Evolutionary conservation across 1,284 basidiomycete species (phyloP), one percentile per base, ranked within the genome.

Genomic region (Porphyrellus sp.): DNA sequence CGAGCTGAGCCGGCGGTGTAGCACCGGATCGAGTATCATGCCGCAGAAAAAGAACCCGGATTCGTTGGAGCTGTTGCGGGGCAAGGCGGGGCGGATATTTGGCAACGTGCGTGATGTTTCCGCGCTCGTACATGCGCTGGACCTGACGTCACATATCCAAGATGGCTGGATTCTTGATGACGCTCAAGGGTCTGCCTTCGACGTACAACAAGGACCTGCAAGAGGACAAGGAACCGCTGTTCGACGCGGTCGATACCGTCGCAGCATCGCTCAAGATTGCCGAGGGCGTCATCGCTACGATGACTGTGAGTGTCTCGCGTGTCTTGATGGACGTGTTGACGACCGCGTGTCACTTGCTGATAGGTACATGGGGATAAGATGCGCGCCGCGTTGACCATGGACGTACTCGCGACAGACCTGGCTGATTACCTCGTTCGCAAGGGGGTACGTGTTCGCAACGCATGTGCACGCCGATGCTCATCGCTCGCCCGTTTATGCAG

Each of bases 21-120:
- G 93, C 70, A 99, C 96, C 31, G 96, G 96, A 12, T 98, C 95
- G 37, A 98, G 94, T 59, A 98, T 99, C 70, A 99, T 99, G 96
- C 96, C 96, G 2, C 96, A 99, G 70, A 98, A 99, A 78, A 98
- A 99, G 77, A 99, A 99, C 72, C 93, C 97, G 0, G 96, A 98
- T 72, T 97, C 93, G 27, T 76, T 97, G 43, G 97, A 99, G 70
- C 78, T 99, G 24, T 79, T 99, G 52, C 86, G 96, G 55, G 96
- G 96, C 59, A 99, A 99, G 74, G 85, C 89, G 24, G 96, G 97
- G 8, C 87, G 96, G 34, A 81, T 97, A 34, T 97, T 98, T 72
- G 96, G 96, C 56, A 89, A 93, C 66, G 90, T 89, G 62, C 57
- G 81, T 59, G 24, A 34, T 21, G 6, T 30, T 27, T 30, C 7